These are phyloP conservation scores for Penicillium sp. DNA, from an alignment of 2,329 filamentous ascomycete species.

Conservation along the genomic window DNA sequence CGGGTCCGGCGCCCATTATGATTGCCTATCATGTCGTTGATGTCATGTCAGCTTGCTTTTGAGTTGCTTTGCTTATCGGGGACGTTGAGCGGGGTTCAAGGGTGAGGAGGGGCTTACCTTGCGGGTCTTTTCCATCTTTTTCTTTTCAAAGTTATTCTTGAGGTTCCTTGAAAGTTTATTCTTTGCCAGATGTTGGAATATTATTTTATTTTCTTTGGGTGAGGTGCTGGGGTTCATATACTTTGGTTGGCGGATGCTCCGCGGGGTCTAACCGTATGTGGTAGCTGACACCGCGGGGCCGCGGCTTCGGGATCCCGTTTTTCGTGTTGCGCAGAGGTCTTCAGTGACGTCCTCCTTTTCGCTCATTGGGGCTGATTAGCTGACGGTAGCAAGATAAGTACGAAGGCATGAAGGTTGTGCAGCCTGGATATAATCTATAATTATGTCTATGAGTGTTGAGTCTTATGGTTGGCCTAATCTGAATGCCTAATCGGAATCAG, in stretches of 20 bases:
- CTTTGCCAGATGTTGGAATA: neutral
- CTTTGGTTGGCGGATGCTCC: neutral
- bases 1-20: slow-evolving; percentile 18
- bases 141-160: neutral
- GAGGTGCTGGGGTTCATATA: neutral
- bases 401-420: too few relatives aligned
- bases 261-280: neutral
- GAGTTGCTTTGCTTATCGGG: neutral
- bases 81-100: neutral
- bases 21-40: slow-evolving; percentile 9
- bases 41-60: neutral
- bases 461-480: too few relatives aligned
- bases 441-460: too few relatives aligned
- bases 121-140: neutral
- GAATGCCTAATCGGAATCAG: too few relatives aligned
- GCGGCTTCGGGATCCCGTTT: neutral
- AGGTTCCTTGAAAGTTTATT: neutral
- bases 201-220: neutral
- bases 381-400: too few relatives aligned
- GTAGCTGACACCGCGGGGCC: neutral
- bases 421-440: too few relatives aligned
- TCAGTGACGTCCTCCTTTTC: too few relatives aligned
- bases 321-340: too few relatives aligned
- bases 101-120: neutral
- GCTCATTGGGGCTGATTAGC: too few relatives aligned